Percentiles rank a stretch among this genome's conserved stretches.
These are phyloP conservation scores for Penicillium sp. DNA, from an alignment of 2,329 filamentous ascomycete species.

Conservation along the genomic window DNA sequence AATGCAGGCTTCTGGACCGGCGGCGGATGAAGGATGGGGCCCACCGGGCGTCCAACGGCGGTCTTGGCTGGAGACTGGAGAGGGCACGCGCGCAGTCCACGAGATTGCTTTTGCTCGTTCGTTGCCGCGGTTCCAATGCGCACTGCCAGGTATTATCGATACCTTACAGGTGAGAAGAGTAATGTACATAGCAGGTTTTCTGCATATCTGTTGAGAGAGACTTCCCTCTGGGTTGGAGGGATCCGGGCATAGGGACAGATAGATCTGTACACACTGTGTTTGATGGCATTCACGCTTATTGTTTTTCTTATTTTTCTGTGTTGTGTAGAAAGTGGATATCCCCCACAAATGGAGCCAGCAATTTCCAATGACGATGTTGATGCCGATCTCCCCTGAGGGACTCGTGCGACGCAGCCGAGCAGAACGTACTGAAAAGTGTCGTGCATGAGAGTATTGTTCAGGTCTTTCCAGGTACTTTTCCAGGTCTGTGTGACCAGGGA, in stretches of 20 bases:
- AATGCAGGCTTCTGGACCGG: conserved; percentile 2
- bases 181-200: too few relatives aligned
- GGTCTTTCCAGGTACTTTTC: background rate
- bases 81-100: conserved; percentile 16
- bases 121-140: background rate
- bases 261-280: too few relatives aligned
- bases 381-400: conserved; percentile 3
- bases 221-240: too few relatives aligned
- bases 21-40: conserved; percentile 8
- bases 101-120: conserved; percentile 8
- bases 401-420: background rate
- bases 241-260: too few relatives aligned
- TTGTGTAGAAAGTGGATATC: conserved; percentile 2
- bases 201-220: too few relatives aligned
- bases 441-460: conserved; percentile 15
- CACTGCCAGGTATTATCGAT: background rate
- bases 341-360: conserved; percentile 7
- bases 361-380: conserved; percentile 12
- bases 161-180: too few relatives aligned
- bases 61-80: conserved; percentile 11
- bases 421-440: background rate
- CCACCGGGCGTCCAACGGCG: conserved; percentile 28
- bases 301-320: background rate
- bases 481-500: conserved; percentile 20
- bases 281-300: too few relatives aligned